Evolutionary conservation across 2,329 filamentous ascomycete species (phyloP).

Genomic region (Arthrobotrys megalospora): DNA sequence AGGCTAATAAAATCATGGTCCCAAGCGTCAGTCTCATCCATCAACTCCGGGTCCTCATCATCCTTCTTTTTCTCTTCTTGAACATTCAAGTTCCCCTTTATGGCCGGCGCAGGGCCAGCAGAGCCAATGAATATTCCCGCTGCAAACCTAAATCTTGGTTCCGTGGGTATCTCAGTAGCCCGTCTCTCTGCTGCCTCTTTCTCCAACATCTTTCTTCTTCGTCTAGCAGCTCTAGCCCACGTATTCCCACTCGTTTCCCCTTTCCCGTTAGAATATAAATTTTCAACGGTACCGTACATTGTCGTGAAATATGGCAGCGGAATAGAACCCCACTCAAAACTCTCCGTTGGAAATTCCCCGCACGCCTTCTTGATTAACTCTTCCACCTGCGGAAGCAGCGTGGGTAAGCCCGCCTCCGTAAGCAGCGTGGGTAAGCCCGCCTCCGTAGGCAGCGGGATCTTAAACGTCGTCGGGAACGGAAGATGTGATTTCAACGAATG

Average conservation of each 20-base stretch:
- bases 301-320: slow-evolving; percentile 41
- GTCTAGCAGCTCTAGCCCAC: slow-evolving; percentile 70
- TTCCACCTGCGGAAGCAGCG: slow-evolving; percentile 41
- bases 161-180: slow-evolving; percentile 75
- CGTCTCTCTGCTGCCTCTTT: slow-evolving; percentile 60
- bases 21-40: slow-evolving; percentile 72
- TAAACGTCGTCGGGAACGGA: slow-evolving; percentile 55
- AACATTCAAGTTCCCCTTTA: slow-evolving; percentile 59
- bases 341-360: slow-evolving; percentile 39
- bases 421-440: slow-evolving; percentile 31
- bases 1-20: slow-evolving; percentile 68
- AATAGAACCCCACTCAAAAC: slow-evolving; percentile 48
- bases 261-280: slow-evolving; percentile 48
- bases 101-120: slow-evolving; percentile 65
- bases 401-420: slow-evolving; percentile 28
- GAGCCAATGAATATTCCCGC: slow-evolving; percentile 68
- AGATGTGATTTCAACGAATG: slow-evolving; percentile 38
- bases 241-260: slow-evolving; percentile 58
- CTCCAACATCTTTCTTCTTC: slow-evolving; percentile 65
- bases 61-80: slow-evolving; percentile 61
- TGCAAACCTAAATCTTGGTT: slow-evolving; percentile 72
- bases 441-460: slow-evolving; percentile 38
- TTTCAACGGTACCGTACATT: slow-evolving; percentile 48
- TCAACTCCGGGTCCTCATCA: slow-evolving; percentile 66
- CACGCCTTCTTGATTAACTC: slow-evolving; percentile 30